These are phyloP conservation scores for Fusarium continuum DNA, from an alignment of 2,329 filamentous ascomycete genomes.

Conservation along the genomic window DNA sequence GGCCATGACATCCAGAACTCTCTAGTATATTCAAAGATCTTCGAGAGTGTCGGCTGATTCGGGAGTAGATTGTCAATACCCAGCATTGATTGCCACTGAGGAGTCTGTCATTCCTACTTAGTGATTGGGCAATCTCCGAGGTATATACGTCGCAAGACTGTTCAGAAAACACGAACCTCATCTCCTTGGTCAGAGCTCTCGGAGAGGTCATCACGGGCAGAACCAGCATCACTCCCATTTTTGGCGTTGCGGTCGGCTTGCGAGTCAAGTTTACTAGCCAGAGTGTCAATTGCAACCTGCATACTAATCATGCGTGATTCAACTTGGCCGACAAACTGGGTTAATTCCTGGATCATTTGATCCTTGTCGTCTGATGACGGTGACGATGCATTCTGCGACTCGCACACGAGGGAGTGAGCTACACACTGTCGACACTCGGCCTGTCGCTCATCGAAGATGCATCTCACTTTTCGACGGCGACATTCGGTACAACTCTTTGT, in stretches of 20 bases:
- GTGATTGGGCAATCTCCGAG: background rate
- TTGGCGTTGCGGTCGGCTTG: background rate
- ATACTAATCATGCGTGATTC: conserved; percentile 12
- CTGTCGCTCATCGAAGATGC: conserved; percentile 53
- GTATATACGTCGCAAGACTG: no score
- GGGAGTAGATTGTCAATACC: conserved; percentile 1
- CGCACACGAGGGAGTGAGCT: conserved; percentile 54
- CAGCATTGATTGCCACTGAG: background rate
- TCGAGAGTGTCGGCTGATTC: background rate
- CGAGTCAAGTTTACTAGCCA: background rate
- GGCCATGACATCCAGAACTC: conserved; percentile 34
- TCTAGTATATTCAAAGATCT: conserved; percentile 7
- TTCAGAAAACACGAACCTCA: background rate
- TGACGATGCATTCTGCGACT: conserved; percentile 50
- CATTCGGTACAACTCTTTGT: conserved; percentile 53
- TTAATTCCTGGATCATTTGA: background rate
- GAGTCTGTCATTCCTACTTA: background rate
- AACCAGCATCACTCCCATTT: background rate
- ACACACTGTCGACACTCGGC: conserved; percentile 55
- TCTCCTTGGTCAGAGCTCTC: background rate
- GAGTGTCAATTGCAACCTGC: conserved; percentile 6
- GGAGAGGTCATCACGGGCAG: background rate
- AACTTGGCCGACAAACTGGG: conserved; percentile 1
- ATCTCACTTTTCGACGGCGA: conserved; percentile 59
- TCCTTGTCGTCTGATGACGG: background rate